Conservation (phyloP, 2,329 filamentous ascomycete genomes). For the Scytalidium lignicola region DNA sequence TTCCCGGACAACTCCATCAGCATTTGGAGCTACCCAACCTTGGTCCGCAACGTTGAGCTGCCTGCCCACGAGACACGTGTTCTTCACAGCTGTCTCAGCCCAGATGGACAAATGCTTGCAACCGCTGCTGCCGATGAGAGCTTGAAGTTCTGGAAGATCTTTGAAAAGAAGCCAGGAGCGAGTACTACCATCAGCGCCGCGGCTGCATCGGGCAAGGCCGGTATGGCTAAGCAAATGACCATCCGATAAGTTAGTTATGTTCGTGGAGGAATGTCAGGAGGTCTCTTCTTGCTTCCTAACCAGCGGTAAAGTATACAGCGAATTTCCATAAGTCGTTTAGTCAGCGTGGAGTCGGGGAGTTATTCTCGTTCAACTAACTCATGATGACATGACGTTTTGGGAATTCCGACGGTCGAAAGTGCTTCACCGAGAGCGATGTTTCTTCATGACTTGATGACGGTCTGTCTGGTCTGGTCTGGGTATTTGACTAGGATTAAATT, state of each 20-base stretch:
- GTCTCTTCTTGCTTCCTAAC: conserved; percentile 19
- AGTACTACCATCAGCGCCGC: conserved; percentile 59
- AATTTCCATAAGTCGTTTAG: conserved; percentile 36
- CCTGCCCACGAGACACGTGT: conserved; percentile 96
- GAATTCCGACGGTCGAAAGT: conserved; percentile 46
- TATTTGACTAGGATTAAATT: background rate
- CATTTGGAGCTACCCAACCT: conserved; percentile 97
- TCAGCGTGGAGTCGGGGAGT: conserved; percentile 50
- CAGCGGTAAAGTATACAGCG: conserved; percentile 26
- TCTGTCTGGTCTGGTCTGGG: too few species aligned
- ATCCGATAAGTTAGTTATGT: conserved; percentile 56
- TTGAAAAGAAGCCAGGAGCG: conserved; percentile 91
- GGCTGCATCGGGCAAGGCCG: conserved; percentile 70
- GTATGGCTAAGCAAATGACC: conserved; percentile 93
- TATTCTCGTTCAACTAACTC: conserved; percentile 22
- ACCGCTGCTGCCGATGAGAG: conserved; percentile 95
- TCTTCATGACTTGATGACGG: background rate
- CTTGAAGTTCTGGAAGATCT: conserved; percentile 99
- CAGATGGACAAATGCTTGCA: conserved; percentile 95
- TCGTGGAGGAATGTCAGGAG: conserved; percentile 16
- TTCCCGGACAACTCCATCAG: conserved; percentile 99
- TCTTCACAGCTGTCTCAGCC: conserved; percentile 92
- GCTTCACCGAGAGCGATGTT: conserved; percentile 31
- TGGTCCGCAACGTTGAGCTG: conserved; percentile 97
- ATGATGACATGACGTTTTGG: conserved; percentile 26